Evolutionary conservation across 176 grass and related monocot species (phyloP).

Genomic region (Carex parvula): DNA sequence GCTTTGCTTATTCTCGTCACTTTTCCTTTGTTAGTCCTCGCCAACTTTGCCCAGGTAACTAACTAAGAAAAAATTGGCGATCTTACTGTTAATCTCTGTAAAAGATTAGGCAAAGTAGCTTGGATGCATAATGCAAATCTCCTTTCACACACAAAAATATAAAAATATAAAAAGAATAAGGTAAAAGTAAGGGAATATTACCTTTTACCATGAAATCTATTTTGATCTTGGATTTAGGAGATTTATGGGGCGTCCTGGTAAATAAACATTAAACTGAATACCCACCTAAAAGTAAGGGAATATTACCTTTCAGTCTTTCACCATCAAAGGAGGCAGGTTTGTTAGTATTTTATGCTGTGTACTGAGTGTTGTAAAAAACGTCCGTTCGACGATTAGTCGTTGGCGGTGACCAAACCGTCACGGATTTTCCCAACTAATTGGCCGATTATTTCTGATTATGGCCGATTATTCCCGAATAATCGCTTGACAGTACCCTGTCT

Average conservation of each 20-base stretch:
- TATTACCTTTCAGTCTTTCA: too few species aligned
- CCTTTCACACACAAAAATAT: not conserved
- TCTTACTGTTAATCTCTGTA: not conserved
- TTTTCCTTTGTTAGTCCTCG: slow-evolving; percentile 88
- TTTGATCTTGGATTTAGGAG: too few species aligned
- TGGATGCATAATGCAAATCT: not conserved
- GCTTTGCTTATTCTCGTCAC: slow-evolving; percentile 84
- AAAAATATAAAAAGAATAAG: not conserved
- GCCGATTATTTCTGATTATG: too few species aligned
- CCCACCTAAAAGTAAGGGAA: not conserved
- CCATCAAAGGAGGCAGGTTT: not conserved
- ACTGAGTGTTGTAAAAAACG: not conserved
- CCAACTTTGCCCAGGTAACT: slow-evolving; percentile 81
- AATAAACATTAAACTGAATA: too few species aligned
- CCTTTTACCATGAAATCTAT: not conserved
- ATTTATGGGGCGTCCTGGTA: too few species aligned
- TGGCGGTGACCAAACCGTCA: too few species aligned
- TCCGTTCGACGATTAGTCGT: too few species aligned
- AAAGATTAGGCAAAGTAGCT: not conserved
- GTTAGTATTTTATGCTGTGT: not conserved
- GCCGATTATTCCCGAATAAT: too few species aligned
- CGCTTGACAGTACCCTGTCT: too few species aligned
- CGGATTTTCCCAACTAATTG: too few species aligned
- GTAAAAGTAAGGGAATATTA: too few species aligned
- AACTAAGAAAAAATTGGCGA: not conserved